Evolutionary conservation across 2,329 filamentous ascomycete species (phyloP).

Genomic region (Colletotrichum musicola): DNA sequence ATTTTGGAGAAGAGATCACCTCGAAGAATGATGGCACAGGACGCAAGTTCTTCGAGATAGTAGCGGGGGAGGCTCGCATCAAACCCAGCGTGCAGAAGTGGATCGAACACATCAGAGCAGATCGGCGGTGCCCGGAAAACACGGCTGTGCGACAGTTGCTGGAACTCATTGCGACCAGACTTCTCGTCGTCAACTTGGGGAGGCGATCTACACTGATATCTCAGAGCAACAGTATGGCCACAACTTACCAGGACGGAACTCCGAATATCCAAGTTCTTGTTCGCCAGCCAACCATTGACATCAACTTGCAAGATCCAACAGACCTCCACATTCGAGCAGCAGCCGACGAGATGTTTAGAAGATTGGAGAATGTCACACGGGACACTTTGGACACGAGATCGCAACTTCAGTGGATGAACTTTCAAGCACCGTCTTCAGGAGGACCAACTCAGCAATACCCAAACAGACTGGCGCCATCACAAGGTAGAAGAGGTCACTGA

Average conservation of each 20-base stretch:
- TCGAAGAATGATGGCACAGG: not conserved
- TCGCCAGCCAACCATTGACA: not conserved
- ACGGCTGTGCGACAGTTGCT: not conserved
- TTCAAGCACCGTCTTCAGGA: not conserved
- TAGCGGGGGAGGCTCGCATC: not conserved
- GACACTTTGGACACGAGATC: not conserved
- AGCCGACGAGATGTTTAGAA: not conserved
- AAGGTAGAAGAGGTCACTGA: not conserved
- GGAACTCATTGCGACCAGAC: not conserved
- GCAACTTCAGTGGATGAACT: not conserved
- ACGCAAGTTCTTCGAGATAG: not conserved
- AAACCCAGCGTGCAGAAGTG: constrained; percentile 3
- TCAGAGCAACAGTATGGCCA: not conserved
- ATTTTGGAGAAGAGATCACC: not conserved
- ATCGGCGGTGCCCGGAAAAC: not conserved
- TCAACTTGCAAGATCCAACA: not conserved
- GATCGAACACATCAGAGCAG: constrained; percentile 6
- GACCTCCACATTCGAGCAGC: not conserved
- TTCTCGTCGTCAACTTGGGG: constrained; percentile 3
- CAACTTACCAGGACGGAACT: not conserved
- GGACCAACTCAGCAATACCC: not conserved
- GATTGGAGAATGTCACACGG: accelerated
- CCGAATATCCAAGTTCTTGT: not conserved
- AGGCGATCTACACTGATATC: not conserved
- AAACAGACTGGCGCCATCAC: not conserved